Percentiles rank a stretch among this genome's conserved stretches.
phyloP scores from a whole-genome alignment of 176 grass and related monocot genomes.

The Aegilops sharonensis region DNA sequence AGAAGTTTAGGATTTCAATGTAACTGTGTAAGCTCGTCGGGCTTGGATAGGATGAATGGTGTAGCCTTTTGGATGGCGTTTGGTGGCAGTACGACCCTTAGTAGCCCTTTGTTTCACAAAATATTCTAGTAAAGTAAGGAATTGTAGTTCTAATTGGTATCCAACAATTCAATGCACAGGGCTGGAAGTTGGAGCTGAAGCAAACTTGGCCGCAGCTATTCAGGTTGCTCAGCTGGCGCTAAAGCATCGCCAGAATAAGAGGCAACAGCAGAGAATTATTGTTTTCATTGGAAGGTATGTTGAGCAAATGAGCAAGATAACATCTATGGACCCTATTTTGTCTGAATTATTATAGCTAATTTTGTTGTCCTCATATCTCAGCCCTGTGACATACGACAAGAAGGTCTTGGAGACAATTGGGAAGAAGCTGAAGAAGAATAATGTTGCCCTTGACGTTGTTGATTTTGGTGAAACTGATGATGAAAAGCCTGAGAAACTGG shows the following conservation, averaged over 20 bases:
- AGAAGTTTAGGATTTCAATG: background rate
- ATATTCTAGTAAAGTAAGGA: background rate
- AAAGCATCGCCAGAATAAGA: slow-evolving; percentile 99
- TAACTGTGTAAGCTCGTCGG: background rate
- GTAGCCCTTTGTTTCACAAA: background rate
- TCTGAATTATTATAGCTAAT: slow-evolving; percentile 3
- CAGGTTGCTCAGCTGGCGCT: slow-evolving; percentile 95
- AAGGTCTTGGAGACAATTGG: slow-evolving; percentile 85
- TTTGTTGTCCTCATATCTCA: background rate
- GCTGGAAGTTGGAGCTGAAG: slow-evolving; percentile 87
- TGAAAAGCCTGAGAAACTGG: slow-evolving; percentile 91
- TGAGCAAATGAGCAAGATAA: background rate
- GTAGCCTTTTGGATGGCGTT: background rate
- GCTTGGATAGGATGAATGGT: background rate
- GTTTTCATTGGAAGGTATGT: slow-evolving; percentile 94
- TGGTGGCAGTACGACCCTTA: background rate
- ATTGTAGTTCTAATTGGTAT: slow-evolving; percentile 5
- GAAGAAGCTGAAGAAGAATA: slow-evolving; percentile 97
- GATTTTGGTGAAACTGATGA: slow-evolving; percentile 95
- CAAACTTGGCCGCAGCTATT: slow-evolving; percentile 81
- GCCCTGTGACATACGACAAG: slow-evolving; percentile 84
- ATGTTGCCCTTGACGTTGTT: slow-evolving; percentile 92
- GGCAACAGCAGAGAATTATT: slow-evolving; percentile 94
- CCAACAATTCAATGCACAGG: slow-evolving; percentile 40
- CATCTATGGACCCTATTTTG: background rate